Evolutionary conservation across 2,329 filamentous ascomycete genomes (phyloP), one percentile per base, ranked within the genome.

Genomic region (Fusarium sp.): DNA sequence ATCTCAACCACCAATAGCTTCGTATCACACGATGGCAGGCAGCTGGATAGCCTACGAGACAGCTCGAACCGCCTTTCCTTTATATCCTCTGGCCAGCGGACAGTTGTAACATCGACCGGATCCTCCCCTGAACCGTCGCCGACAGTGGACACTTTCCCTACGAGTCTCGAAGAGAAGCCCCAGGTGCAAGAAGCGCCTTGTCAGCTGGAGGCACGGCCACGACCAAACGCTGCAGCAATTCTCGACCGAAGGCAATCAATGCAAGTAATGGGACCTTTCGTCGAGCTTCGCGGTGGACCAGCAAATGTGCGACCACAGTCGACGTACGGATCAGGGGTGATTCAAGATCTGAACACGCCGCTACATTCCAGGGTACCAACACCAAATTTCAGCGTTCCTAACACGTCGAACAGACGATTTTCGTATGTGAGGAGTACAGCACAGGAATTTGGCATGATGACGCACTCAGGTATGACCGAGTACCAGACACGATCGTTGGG

Each of bases 61-160:
- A 86, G 83, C 73, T 80, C 81, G 2, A 83, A 88, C 66, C 83
- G 88, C 6, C 80, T 88, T 4, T 90, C 88, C 0, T 86, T 83
- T 67, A 81, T 88, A 38, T 90, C 88, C 2, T 88, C 86, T 5
- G 85, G 86, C 6, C 87, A 89, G 73, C 82, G 86, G 62, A 90
- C 88, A 3, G 79, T 87, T 25, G 74, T 89, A 7, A 89, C 87
- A 2, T 89, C 88, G 0, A 82, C 84, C 16, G 83, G 81, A 29
- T 74, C 73, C 4, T 89, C 88, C 0, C 85, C 86, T 2, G 81
- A 85, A 14, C 83, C 81, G 61, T 90, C 88, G 1, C 88, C 88
- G 0, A 83, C 82, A 1, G 80, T 83, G 11, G 84, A 86, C 34
- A 86, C 80, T 58, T 88, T 87, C 61, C 74, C 74, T 13, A 34